A percentile compares a stretch with the other conserved stretches of the same genome.
These are phyloP conservation scores for Rusavskia elegans DNA, from an alignment of 495 filamentous ascomycete genomes.

Conservation along the genomic window DNA sequence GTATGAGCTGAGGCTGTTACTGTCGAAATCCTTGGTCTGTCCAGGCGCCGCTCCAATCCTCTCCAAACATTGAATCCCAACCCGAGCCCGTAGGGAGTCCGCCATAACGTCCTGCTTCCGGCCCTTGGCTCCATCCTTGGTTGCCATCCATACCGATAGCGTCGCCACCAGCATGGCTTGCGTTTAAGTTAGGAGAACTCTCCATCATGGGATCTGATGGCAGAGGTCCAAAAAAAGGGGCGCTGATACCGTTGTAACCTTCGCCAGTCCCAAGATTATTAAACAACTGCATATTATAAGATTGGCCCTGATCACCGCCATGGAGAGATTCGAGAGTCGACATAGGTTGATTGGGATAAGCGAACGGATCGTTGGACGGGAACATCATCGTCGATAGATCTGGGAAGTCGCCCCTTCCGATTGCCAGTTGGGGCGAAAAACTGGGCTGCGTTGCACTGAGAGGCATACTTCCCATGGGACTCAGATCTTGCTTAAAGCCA, in stretches of 20 bases:
- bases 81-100: conserved; percentile 1
- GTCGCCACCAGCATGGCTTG: not conserved
- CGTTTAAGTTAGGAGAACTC: not conserved
- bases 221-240: not conserved
- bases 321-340: conserved; percentile 38
- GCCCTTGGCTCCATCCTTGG: not conserved
- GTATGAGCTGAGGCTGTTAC: not conserved
- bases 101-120: not conserved
- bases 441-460: not conserved
- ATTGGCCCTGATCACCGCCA: not conserved
- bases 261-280: not conserved
- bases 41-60: conserved; percentile 15
- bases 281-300: not conserved
- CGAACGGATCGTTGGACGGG: conserved; percentile 75
- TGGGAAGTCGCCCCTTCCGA: not conserved
- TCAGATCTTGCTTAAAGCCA: not conserved
- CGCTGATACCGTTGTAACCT: not conserved
- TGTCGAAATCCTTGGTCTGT: conserved; percentile 10
- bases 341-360: conserved; percentile 75
- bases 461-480: not conserved
- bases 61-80: conserved; percentile 13
- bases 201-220: not conserved
- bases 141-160: conserved; percentile 1
- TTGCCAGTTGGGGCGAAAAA: not conserved
- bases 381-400: conserved; percentile 88